Conservation (phyloP, 2,329 filamentous ascomycete species). For the Gliomastix tumulicola region DNA sequence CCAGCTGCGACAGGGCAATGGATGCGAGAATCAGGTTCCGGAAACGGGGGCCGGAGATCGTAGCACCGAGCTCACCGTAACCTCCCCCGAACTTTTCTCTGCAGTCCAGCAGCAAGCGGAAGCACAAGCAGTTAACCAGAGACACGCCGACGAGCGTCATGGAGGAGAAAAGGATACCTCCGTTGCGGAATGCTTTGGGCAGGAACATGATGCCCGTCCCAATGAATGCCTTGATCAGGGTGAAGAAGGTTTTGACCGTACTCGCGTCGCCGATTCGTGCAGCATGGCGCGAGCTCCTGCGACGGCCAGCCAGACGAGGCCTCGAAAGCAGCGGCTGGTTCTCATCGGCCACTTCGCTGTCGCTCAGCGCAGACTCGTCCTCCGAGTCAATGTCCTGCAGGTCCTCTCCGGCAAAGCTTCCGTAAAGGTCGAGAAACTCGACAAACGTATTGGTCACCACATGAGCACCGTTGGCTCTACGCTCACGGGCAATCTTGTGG, state of each 20-base stretch:
- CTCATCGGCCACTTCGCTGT: conserved; percentile 32
- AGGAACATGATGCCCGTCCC: conserved; percentile 79
- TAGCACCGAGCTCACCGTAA: conserved; percentile 66
- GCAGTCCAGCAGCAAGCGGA: conserved; percentile 64
- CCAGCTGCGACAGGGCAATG: conserved; percentile 68
- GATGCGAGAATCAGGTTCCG: conserved; percentile 61
- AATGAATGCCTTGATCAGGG: conserved; percentile 70
- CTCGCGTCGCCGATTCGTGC: conserved; percentile 52
- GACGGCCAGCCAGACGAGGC: conserved; percentile 41
- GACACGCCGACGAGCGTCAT: conserved; percentile 61
- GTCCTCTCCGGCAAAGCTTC: conserved; percentile 71
- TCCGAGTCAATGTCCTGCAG: conserved; percentile 40
- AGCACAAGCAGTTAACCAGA: conserved; percentile 61
- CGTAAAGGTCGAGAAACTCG: conserved; percentile 70
- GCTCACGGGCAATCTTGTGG: conserved; percentile 29
- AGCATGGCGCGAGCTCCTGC: conserved; percentile 40
- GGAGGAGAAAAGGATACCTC: conserved; percentile 68
- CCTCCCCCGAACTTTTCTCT: conserved; percentile 58
- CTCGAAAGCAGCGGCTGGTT: conserved; percentile 45
- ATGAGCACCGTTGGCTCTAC: conserved; percentile 23
- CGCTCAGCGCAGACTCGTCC: conserved; percentile 49
- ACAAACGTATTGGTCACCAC: conserved; percentile 65
- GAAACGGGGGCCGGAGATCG: conserved; percentile 57
- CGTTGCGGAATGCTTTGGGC: conserved; percentile 73
- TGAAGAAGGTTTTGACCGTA: conserved; percentile 71